Evolutionary conservation across 176 grass and related monocot genomes (phyloP).

Genomic region (Juncus effusus): DNA sequence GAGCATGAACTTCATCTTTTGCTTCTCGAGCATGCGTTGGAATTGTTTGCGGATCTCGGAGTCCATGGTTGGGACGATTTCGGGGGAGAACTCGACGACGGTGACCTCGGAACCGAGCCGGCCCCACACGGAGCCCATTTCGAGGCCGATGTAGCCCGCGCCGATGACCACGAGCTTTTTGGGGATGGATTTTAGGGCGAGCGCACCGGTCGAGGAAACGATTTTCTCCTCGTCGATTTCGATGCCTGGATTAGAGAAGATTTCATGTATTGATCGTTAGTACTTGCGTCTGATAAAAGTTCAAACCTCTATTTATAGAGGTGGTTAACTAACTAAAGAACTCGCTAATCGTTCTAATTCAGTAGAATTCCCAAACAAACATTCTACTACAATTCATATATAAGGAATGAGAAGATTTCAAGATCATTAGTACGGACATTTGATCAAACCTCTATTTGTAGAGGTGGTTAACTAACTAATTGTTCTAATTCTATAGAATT

Average conservation of each 20-base stretch:
- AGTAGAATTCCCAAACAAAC: no score
- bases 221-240: slow-evolving; percentile 96
- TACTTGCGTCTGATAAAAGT: no score
- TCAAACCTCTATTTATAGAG: no score
- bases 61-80: slow-evolving; percentile 97
- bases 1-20: slow-evolving; percentile 99
- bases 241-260: slow-evolving; percentile 31
- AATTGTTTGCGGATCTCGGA: slow-evolving; percentile 91
- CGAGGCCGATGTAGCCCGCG: slow-evolving; percentile 93
- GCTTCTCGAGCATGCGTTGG: slow-evolving; percentile 95
- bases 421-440: no score
- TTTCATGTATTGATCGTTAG: no score
- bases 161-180: slow-evolving; percentile 97
- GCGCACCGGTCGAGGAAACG: slow-evolving; percentile 95
- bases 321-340: no score
- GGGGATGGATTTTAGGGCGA: slow-evolving; percentile 64
- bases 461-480: no score
- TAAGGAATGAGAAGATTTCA: no score
- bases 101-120: slow-evolving; percentile 89
- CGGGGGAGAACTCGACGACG: slow-evolving; percentile 91
- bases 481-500: no score
- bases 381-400: no score
- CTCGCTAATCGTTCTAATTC: no score
- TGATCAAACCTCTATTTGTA: no score
- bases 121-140: slow-evolving; percentile 99